phyloP scores from a whole-genome alignment of 176 grass and related monocot genomes.

The Poa annua region DNA sequence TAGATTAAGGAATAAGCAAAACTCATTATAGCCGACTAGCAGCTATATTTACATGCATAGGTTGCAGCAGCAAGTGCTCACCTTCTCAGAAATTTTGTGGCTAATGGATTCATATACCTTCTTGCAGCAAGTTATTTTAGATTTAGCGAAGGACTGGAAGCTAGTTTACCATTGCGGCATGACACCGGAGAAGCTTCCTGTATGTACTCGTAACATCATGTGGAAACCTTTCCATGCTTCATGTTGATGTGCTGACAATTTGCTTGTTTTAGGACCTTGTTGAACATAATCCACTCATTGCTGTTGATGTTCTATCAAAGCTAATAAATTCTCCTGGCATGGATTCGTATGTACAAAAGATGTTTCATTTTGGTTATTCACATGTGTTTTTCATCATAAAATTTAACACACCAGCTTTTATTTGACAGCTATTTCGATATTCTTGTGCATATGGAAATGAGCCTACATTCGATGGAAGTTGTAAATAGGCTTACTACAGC shows the following conservation, averaged over 20 bases:
- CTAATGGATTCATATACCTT: constrained; percentile 35
- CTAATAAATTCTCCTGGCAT: constrained; percentile 85
- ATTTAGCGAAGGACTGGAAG: constrained; percentile 84
- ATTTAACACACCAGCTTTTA: constrained; percentile 35
- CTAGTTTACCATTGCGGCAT: constrained; percentile 89
- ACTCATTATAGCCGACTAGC: neutral
- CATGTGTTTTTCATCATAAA: constrained; percentile 29
- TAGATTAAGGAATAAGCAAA: too few relatives aligned
- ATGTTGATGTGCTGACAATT: constrained; percentile 26
- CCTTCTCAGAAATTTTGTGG: constrained; percentile 24
- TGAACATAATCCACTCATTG: constrained; percentile 86
- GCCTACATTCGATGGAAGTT: constrained; percentile 98
- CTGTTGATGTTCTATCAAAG: constrained; percentile 90
- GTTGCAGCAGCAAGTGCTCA: constrained; percentile 22
- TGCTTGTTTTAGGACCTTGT: constrained; percentile 77
- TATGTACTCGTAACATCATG: constrained; percentile 51
- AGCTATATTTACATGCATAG: constrained; percentile 5
- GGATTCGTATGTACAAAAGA: constrained; percentile 57
- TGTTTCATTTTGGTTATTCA: constrained; percentile 35
- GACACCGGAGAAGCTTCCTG: constrained; percentile 83
- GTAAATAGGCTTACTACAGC: constrained; percentile 93
- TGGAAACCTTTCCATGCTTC: constrained; percentile 27
- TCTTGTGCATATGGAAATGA: constrained; percentile 98
- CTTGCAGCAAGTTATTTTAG: constrained; percentile 74
- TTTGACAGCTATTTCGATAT: constrained; percentile 76